phyloP scores from a whole-genome alignment of 257 asterid species.

The Orobanche coerulescens region DNA sequence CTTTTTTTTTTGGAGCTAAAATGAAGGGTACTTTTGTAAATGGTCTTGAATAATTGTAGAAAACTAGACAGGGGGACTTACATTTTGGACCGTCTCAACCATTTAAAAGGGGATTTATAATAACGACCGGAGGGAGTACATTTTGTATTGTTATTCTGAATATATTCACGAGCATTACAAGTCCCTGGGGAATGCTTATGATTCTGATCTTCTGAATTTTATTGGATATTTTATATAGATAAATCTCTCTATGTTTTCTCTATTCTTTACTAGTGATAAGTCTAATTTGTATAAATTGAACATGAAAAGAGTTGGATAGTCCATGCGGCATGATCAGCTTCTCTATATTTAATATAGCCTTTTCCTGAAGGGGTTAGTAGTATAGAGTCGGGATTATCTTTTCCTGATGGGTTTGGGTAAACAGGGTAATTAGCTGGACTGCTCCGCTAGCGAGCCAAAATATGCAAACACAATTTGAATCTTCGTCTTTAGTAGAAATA shows the following conservation, averaged over 20 bases:
- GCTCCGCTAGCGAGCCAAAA: neutral
- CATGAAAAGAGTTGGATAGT: neutral
- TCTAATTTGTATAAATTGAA: neutral
- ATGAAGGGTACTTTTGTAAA: too few relatives aligned
- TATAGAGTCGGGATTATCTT: neutral
- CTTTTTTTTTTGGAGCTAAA: too few relatives aligned
- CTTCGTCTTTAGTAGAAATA: neutral
- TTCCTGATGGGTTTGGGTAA: slow-evolving; percentile 4
- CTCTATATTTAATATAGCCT: neutral
- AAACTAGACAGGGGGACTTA: too few relatives aligned
- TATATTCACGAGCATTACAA: neutral
- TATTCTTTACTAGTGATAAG: neutral
- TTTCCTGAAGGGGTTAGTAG: neutral
- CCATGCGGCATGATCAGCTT: neutral
- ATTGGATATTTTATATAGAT: neutral
- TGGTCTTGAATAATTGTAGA: too few relatives aligned
- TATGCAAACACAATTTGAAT: neutral
- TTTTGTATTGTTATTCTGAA: slow-evolving; percentile 2
- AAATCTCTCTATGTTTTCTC: neutral
- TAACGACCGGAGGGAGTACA: too few relatives aligned
- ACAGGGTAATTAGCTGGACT: neutral
- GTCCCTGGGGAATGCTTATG: neutral
- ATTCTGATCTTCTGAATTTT: slow-evolving; percentile 2
- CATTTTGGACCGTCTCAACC: too few relatives aligned
- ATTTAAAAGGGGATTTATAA: too few relatives aligned